Percentiles rank a stretch among this genome's conserved stretches.
Evolutionary conservation across 2,329 filamentous ascomycete genomes (phyloP).

Genomic region (Ophiostoma pallidulum): DNA sequence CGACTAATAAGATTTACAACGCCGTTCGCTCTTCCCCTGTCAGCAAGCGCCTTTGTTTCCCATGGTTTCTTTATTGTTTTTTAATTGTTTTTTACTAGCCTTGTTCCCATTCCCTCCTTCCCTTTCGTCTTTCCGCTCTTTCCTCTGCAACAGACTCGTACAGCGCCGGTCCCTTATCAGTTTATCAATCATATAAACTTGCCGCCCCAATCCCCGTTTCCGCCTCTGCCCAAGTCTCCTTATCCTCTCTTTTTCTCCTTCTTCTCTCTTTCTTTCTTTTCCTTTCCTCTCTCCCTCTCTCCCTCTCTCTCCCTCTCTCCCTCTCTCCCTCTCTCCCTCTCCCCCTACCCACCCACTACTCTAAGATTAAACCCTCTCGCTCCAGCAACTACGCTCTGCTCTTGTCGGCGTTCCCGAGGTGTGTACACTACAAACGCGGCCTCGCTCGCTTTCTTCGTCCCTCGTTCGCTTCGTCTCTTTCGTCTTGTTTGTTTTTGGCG

Average conservation of each 20-base stretch:
- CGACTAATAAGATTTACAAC: conserved; percentile 7
- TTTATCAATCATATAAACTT: conserved; percentile 11
- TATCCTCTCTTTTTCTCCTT: background rate
- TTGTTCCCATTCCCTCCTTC: too few relatives aligned
- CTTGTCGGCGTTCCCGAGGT: conserved; percentile 8
- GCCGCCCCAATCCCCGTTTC: background rate
- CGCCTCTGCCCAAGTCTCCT: background rate
- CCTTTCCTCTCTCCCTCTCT: background rate
- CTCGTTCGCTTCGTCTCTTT: background rate
- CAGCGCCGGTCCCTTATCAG: background rate
- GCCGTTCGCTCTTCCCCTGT: too few relatives aligned
- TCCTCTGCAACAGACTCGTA: too few relatives aligned
- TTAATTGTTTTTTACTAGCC: too few relatives aligned
- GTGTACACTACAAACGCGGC: background rate
- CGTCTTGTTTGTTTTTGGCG: too few relatives aligned
- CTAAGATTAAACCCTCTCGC: background rate
- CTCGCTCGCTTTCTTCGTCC: background rate
- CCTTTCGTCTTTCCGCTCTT: too few relatives aligned
- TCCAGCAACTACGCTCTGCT: background rate
- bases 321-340: background rate
- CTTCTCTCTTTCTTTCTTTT: background rate
- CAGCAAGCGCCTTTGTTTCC: too few relatives aligned
- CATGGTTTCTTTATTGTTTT: too few relatives aligned
- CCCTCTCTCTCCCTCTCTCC: background rate
- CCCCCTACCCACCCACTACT: background rate